phyloP scores from a whole-genome alignment of 2,329 filamentous ascomycete species.

The Paramyrothecium roridum region DNA sequence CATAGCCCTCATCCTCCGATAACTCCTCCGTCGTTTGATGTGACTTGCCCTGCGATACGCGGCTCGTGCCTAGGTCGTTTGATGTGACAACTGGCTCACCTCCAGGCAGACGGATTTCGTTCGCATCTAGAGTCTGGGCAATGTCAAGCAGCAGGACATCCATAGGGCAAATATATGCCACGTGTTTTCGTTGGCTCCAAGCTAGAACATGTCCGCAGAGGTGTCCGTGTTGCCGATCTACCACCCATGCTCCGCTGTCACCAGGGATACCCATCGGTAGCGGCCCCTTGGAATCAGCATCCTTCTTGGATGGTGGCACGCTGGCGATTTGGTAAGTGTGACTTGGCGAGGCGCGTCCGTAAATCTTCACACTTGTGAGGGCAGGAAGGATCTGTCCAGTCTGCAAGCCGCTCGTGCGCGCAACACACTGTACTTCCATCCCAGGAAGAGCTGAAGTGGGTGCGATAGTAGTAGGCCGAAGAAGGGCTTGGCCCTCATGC shows the following conservation, averaged over 20 bases:
- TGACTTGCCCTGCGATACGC: conserved; percentile 4
- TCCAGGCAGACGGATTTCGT: conserved; percentile 68
- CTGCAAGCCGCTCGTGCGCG: conserved; percentile 80
- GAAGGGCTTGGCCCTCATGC: conserved; percentile 25
- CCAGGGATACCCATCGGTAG: conserved; percentile 68
- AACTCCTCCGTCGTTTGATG: conserved; percentile 8
- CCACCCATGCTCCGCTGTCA: conserved; percentile 90
- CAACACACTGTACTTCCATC: conserved; percentile 80
- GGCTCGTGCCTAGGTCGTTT: conserved; percentile 10
- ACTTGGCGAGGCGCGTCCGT: conserved; percentile 76
- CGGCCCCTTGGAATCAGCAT: conserved; percentile 11
- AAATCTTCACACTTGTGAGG: conserved; percentile 82
- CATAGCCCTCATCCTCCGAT: neutral
- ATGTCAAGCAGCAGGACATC: conserved; percentile 86
- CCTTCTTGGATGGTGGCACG: conserved; percentile 14
- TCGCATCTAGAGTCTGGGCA: conserved; percentile 69
- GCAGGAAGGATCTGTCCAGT: conserved; percentile 73
- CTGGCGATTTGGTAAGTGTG: conserved; percentile 63
- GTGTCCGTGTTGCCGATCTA: conserved; percentile 73
- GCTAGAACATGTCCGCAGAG: conserved; percentile 90
- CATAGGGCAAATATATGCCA: conserved; percentile 95
- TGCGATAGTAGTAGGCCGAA: conserved; percentile 57
- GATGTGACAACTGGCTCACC: conserved; percentile 39
- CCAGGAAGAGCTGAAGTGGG: conserved; percentile 64
- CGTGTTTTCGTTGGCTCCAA: conserved; percentile 75